Evolutionary conservation across 495 filamentous ascomycete species (phyloP).

Genomic region (Echria macrotheca): DNA sequence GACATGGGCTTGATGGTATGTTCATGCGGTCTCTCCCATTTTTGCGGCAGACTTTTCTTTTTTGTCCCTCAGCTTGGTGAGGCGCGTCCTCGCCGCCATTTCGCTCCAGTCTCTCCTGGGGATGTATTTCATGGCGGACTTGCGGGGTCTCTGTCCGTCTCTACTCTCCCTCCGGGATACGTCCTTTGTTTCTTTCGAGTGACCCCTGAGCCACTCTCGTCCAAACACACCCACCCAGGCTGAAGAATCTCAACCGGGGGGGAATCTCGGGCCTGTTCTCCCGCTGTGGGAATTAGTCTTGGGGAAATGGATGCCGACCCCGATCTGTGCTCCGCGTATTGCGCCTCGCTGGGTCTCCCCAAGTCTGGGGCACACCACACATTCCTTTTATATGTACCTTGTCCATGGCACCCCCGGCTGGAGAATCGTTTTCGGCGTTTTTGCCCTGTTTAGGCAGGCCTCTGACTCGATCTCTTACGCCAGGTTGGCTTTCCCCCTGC

Average conservation of each 20-base stretch:
- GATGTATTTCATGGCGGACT: slow-evolving; percentile 2
- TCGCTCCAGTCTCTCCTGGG: not conserved
- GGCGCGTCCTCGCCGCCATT: not conserved
- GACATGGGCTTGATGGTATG: not conserved
- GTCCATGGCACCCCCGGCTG: not conserved
- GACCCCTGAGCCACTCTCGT: not conserved
- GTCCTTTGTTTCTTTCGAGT: not conserved
- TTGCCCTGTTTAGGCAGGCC: slow-evolving; percentile 5
- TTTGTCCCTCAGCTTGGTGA: not conserved
- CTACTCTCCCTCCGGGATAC: not conserved
- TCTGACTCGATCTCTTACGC: slow-evolving; percentile 3
- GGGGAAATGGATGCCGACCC: slow-evolving; percentile 2
- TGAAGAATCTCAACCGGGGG: slow-evolving; percentile 1
- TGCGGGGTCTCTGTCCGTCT: not conserved
- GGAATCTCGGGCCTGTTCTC: not conserved
- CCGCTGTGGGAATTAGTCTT: slow-evolving; percentile 1
- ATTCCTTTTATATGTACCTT: too few species aligned
- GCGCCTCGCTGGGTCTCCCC: not conserved
- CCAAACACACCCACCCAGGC: slow-evolving; percentile 4
- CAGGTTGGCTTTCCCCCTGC: not conserved
- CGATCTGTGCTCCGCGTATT: not conserved
- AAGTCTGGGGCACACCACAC: too few species aligned
- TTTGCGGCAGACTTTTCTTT: slow-evolving; percentile 2
- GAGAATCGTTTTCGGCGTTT: not conserved
- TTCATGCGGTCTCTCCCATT: not conserved